phyloP scores from a whole-genome alignment of 2,329 filamentous ascomycete genomes.

The Venturia aucupariae region DNA sequence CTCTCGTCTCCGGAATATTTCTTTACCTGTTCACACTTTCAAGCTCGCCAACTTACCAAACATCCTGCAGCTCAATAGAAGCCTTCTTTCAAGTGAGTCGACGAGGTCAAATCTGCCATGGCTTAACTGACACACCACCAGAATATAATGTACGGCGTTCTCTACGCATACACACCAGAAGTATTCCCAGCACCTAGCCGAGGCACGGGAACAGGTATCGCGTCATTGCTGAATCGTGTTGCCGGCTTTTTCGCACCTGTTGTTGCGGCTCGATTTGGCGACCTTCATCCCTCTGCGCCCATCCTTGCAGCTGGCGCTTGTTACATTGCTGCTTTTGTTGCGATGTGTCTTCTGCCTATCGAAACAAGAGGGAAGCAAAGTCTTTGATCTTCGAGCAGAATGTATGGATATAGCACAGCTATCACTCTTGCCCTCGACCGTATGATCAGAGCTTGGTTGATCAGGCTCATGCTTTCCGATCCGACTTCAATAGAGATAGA shows the following conservation, averaged over 20 bases:
- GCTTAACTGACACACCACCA: constrained; percentile 13
- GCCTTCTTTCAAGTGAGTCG: constrained; percentile 52
- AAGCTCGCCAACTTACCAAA: constrained; percentile 47
- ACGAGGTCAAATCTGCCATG: constrained; percentile 7
- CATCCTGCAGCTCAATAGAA: constrained; percentile 58
- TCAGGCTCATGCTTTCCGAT: too few relatives aligned
- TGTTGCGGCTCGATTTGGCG: constrained; percentile 43
- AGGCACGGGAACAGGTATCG: constrained; percentile 63
- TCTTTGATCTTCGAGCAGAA: constrained; percentile 22
- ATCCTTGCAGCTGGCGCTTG: constrained; percentile 35
- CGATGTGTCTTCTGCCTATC: constrained; percentile 34
- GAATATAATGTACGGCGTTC: constrained; percentile 68
- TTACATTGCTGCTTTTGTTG: constrained; percentile 35
- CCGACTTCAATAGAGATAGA: too few relatives aligned
- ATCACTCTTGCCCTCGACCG: too few relatives aligned
- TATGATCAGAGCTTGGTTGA: too few relatives aligned
- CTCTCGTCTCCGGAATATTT: constrained; percentile 57
- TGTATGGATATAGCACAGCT: too few relatives aligned
- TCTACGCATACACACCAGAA: constrained; percentile 70
- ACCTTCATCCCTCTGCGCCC: constrained; percentile 30
- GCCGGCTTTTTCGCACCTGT: constrained; percentile 61
- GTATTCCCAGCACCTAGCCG: constrained; percentile 65
- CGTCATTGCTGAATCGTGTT: constrained; percentile 60
- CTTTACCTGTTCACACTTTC: constrained; percentile 58
- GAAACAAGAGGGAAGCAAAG: constrained; percentile 35